phyloP scores from a whole-genome alignment of 23 red algal species.

The Pyropia yezoensis region DNA sequence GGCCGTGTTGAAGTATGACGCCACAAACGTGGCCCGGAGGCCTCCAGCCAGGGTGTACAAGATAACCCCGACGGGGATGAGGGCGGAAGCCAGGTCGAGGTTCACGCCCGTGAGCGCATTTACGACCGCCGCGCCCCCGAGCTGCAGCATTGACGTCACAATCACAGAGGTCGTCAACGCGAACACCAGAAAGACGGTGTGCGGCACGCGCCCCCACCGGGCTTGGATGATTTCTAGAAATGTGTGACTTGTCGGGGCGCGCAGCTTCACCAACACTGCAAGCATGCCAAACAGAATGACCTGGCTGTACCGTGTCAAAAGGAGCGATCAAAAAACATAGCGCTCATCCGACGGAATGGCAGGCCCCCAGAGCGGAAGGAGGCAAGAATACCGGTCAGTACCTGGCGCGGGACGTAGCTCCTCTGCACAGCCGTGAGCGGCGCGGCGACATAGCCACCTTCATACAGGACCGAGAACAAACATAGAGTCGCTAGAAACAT shows the following conservation, averaged over 20 bases:
- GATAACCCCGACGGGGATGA: slow-evolving; percentile 84
- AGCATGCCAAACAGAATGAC: slow-evolving; percentile 68
- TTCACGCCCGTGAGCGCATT: slow-evolving; percentile 63
- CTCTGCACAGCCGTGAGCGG: no score
- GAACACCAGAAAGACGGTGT: slow-evolving; percentile 45
- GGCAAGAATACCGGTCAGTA: no score
- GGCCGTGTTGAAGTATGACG: slow-evolving; percentile 64
- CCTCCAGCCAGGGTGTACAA: slow-evolving; percentile 76
- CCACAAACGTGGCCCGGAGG: slow-evolving; percentile 69
- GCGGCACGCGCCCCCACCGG: slow-evolving; percentile 51
- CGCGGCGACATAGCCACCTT: no score
- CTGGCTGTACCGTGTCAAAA: slow-evolving; percentile 5
- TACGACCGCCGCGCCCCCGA: slow-evolving; percentile 44
- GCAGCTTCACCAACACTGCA: slow-evolving; percentile 54
- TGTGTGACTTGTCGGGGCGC: slow-evolving; percentile 65
- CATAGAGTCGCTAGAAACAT: no score
- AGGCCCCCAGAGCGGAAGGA: no score
- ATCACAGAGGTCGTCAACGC: slow-evolving; percentile 50
- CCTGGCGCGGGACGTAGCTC: no score
- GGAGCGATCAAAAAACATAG: no score
- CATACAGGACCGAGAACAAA: no score
- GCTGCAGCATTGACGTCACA: slow-evolving; percentile 43
- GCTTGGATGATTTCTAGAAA: slow-evolving; percentile 74
- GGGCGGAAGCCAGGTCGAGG: slow-evolving; percentile 45
- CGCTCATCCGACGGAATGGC: no score